These are phyloP conservation scores for Plenodomus biglobosus DNA, from an alignment of 2,329 filamentous ascomycete genomes.

Conservation along the genomic window DNA sequence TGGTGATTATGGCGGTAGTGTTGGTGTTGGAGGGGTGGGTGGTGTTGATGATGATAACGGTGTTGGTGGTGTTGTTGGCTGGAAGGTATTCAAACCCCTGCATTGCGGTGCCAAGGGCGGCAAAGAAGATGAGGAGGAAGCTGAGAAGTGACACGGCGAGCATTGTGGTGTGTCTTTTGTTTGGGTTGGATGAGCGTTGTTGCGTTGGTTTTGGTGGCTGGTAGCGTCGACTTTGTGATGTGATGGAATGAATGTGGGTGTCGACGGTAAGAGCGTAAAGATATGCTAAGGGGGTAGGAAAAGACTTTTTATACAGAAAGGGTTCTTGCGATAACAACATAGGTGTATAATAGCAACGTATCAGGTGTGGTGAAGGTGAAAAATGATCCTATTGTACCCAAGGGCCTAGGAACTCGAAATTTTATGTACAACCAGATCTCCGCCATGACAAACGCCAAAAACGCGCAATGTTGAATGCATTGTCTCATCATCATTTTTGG, in stretches of 20 bases:
- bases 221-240: background rate
- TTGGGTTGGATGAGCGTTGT: background rate
- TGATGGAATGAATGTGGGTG: background rate
- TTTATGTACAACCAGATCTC: constrained; percentile 14
- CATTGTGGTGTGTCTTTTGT: background rate
- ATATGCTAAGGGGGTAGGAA: background rate
- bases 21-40: background rate
- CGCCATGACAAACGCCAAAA: constrained; percentile 22
- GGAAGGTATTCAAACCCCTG: too few species aligned
- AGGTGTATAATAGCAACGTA: background rate
- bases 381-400: constrained; percentile 7
- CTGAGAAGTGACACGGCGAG: background rate
- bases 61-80: too few species aligned
- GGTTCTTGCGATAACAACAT: background rate
- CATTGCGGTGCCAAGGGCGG: too few species aligned
- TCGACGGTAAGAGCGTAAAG: background rate
- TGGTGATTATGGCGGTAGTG: background rate
- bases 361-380: background rate
- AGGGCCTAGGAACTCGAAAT: constrained; percentile 5
- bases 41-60: too few species aligned
- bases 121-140: background rate
- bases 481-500: background rate
- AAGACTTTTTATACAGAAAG: background rate
- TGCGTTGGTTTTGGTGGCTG: background rate
- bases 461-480: constrained; percentile 14